Base-by-base conservation (phyloP, 2,329 filamentous ascomycete species). In the Cercospora janseana region DNA sequence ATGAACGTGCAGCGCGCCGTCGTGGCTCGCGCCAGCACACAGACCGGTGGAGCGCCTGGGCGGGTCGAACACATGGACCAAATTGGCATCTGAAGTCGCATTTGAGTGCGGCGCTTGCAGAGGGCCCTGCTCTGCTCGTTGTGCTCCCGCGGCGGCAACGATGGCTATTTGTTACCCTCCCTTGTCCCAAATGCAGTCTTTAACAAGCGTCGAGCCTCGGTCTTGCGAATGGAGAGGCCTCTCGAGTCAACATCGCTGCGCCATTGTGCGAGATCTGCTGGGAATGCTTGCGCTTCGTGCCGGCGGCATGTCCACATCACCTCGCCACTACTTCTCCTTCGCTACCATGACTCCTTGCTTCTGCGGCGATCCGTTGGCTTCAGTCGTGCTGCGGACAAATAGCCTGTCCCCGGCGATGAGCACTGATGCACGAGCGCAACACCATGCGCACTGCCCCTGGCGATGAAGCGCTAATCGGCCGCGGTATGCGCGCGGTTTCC, bases 91-190 rank as follows among this genome's bases (percentile, higher is more conserved):
- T 40, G 35, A 40, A 40, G 35, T 40, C 7, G 21, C n/a, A 26
- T 40, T 40, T 40, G 35, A 40, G 35, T 40, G 35, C 35, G 35
- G 35, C 35, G 35, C 35, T 40, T 40, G 35, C 35, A 40, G 35
- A 40, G 6, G 13, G n/a, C 35, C 35, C 35, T 40, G 35, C n/a
- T 40, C 35, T 5, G 20, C 21, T 23, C 26, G n/a, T 20, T 40
- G 15, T 40, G n/a, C n/a, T 40, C 35, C 35, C 35, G 35, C 12
- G 20, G 16, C 35, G 35, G 35, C 35, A 40, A 26, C 35, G 35
- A 40, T 20, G 35, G 35, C 26, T 23, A 40, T 40, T 40, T 40
- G 35, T 40, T 40, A 40, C 35, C 35, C 26, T 40, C 35, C 35
- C 35, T 40, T 26, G 35, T 26, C 35, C 35, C 35, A 40, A 40